Evolutionary conservation across 2,329 filamentous ascomycete species (phyloP).

Genomic region (Exophiala xenobiotica): DNA sequence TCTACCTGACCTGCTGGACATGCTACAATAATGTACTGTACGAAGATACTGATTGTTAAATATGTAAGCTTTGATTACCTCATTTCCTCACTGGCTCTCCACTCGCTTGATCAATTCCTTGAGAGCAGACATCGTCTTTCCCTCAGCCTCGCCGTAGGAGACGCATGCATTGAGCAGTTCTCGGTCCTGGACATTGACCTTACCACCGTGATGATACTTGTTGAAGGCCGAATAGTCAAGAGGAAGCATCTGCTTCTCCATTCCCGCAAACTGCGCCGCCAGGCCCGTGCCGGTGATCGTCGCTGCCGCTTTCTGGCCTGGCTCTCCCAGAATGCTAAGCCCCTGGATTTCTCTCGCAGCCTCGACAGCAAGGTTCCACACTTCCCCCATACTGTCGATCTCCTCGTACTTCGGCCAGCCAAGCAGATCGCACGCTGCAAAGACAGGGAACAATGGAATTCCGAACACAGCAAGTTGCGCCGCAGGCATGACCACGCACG

Average conservation of each 20-base stretch:
- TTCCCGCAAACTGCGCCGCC: background rate
- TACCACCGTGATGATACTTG: constrained; percentile 6
- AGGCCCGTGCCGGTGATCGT: background rate
- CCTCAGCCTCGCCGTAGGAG: constrained; percentile 2
- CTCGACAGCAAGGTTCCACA: constrained; percentile 2
- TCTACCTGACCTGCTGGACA: no score
- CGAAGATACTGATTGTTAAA: no score
- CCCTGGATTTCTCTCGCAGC: constrained; percentile 5
- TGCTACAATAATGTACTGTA: no score
- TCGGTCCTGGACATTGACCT: constrained; percentile 8
- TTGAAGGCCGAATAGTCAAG: constrained; percentile 1
- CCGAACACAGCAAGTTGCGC: background rate
- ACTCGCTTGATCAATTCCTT: constrained; percentile 1
- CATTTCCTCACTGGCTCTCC: background rate
- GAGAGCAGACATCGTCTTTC: constrained; percentile 4
- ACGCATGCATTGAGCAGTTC: constrained; percentile 2
- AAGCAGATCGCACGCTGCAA: constrained; percentile 2
- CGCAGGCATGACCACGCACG: background rate
- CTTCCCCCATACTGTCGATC: background rate
- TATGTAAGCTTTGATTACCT: no score
- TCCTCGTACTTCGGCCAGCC: constrained; percentile 3
- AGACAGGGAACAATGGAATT: background rate
- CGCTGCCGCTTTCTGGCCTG: background rate
- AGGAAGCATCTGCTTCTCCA: constrained; percentile 6
- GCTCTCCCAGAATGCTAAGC: background rate